Percentiles rank a stretch among this genome's conserved stretches.
Conservation (phyloP, 1,284 basidiomycete genomes). For the Melampsora larici-populina region DNA sequence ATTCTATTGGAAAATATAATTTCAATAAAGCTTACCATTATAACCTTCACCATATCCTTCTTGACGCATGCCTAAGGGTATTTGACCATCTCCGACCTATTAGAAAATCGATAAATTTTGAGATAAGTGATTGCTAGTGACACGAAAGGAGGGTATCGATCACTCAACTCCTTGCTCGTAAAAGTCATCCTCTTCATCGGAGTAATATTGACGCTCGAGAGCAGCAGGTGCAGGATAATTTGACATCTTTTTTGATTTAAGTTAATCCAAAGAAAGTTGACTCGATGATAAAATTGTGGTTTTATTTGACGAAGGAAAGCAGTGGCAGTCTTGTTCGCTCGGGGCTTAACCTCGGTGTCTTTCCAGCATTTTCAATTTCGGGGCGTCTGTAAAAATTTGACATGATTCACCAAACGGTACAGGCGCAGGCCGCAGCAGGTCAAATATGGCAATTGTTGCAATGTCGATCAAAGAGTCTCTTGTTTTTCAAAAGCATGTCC, state of each 20-base stretch:
- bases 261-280: background rate
- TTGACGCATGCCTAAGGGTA: conserved; percentile 34
- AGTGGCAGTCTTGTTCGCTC: background rate
- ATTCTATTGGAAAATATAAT: background rate
- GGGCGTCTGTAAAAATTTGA: too few relatives aligned
- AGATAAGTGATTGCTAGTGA: background rate
- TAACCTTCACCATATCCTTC: conserved; percentile 41
- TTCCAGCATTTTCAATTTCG: too few relatives aligned
- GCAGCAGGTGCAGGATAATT: conserved; percentile 22
- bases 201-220: conserved; percentile 39
- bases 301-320: background rate
- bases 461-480: too few relatives aligned
- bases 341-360: too few relatives aligned
- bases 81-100: conserved; percentile 38
- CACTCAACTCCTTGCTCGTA: conserved; percentile 40
- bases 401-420: too few relatives aligned
- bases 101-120: background rate
- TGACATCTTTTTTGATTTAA: background rate
- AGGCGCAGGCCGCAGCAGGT: too few relatives aligned
- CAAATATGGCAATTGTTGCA: too few relatives aligned
- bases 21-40: conserved; percentile 17
- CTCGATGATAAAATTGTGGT: background rate
- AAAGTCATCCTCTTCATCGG: conserved; percentile 41
- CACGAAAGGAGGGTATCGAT: too few relatives aligned
- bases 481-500: too few relatives aligned